These are phyloP conservation scores for Lyophyllum semitale DNA, from an alignment of 768 basidiomycete genomes.

Conservation along the genomic window DNA sequence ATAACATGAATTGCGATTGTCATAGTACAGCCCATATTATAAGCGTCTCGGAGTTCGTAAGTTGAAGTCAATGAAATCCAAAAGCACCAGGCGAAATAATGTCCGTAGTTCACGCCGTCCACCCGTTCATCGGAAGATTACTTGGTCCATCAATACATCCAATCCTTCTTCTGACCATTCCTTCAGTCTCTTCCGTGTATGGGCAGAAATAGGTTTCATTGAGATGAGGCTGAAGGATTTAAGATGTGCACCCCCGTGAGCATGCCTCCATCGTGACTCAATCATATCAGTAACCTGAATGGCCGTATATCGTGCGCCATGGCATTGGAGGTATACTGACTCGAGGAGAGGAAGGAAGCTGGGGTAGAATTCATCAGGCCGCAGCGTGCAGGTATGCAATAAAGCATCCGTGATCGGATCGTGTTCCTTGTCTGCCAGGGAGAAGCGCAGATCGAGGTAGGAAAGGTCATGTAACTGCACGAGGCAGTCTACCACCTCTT, in stretches of 20 bases:
- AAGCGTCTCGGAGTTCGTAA: background rate
- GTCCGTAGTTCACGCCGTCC: background rate
- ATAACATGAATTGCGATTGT: too few relatives aligned
- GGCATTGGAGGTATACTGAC: conserved; percentile 31
- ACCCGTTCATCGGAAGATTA: background rate
- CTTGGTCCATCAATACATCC: conserved; percentile 17
- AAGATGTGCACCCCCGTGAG: conserved; percentile 15
- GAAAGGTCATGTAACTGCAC: conserved; percentile 27
- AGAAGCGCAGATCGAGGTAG: conserved; percentile 35
- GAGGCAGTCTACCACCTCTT: conserved; percentile 33
- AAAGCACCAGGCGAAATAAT: background rate
- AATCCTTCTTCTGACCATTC: conserved; percentile 28
- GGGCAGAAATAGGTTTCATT: conserved; percentile 24
- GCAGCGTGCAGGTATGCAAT: conserved; percentile 21
- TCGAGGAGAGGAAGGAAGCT: conserved; percentile 26
- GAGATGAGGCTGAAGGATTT: conserved; percentile 30
- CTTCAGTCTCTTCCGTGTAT: conserved; percentile 19
- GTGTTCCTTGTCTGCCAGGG: conserved; percentile 28
- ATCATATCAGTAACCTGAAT: conserved; percentile 29
- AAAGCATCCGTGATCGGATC: conserved; percentile 41
- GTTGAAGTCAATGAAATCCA: background rate
- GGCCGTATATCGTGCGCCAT: conserved; percentile 32
- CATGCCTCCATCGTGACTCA: conserved; percentile 30
- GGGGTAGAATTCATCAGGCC: background rate
- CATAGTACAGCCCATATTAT: background rate